Base-by-base conservation (phyloP, 129 eudicot genomes). In the Solidago caesia region DNA sequence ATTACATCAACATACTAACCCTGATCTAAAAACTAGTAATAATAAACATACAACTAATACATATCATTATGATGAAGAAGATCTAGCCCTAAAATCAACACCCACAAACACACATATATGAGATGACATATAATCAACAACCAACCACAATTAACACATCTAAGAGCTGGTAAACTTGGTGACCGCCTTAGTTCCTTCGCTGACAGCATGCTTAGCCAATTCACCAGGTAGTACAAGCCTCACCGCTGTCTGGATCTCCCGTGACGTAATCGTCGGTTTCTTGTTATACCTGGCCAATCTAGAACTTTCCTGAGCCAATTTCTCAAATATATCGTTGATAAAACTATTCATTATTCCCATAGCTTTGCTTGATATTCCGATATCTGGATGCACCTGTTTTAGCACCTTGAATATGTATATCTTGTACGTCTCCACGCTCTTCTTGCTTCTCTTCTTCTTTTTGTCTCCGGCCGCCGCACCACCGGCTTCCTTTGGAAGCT, bases 181-280 rank as follows among this genome's bases (percentile, higher is more conserved):
- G 0, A 83, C 87, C 2, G 87, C 87, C 78, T 83, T 83, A 0
- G 84, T 80, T 0, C 79, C 82, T 8, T 78, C 80, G 21, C 80
- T 67, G 15, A 78, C 83, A 43, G 83, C 86, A 29, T 82, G 83
- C 33, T 82, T 78, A 0, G 86, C 83, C 75, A 82, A 64, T 46
- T 82, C 86, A 4, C 86, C 86, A 5, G 86, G 86, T 11, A 82
- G 9, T 0, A 78, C 86, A 45, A 82, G 64, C 3, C 86, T 78
- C 49, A 82, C 86, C 14, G 86, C 86, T 3, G 86, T 82, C 74
- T 82, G 83, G 39, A 83, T 83, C 41, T 82, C 86, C 52, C 86
- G 46, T 0, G 71, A 64, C 0, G 83, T 68, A 1, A 83, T 68
- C 0, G 85, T 81, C 0, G 77, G 77, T 78, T 81, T 81, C 81